Evolutionary conservation across 345 rosid species (phyloP), one percentile per base, ranked within the genome.

Genomic region (Gossypium thurberi): DNA sequence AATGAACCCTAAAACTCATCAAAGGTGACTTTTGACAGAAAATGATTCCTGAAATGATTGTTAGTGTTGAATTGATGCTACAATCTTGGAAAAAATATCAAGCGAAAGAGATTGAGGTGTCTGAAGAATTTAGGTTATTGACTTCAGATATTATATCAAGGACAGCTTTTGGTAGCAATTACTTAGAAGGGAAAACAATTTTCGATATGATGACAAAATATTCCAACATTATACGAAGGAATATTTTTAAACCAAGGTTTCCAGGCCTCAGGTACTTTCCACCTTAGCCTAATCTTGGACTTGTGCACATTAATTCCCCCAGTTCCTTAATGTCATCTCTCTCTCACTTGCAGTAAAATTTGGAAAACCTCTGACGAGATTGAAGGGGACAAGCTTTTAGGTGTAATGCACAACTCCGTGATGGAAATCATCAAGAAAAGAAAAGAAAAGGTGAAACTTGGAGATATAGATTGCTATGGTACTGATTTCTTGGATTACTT

Each of bases 81-180:
- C 82, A 82, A 26, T 76, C 81, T 67, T 83, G 88, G 87, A 81
- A 74, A 71, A 43, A 64, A 2, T 59, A 65, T 18, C 79, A 74
- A 10, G 77, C 74, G 1, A 72, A 74, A 43, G 86, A 87, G 74
- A 81, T 84, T 11, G 86, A 85, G 14, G 84, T 78, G 13, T 68
- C 28, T 57, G 43, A 66, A 37, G 86, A 87, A 71, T 63, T 82
- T 44, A 87, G 61, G 65, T 1, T 82, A 8, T 74, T 87, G 43
- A 85, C 87, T 6, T 79, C 85, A 9, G 85, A 84, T 65, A 48
- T 82, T 33, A 85, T 85, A 66, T 82, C 87, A 9, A 79, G 84
- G 74, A 84, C 89, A 15, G 84, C 86, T 5, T 87, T 87, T 56
- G 86, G 87, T 44, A 84, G 87, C 65, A 84, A 80, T 65, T 84